A percentile compares a stretch with the other conserved stretches of the same genome.
These are phyloP conservation scores for Phytopythium delawarense DNA, from an alignment of 352 stramenopile genomes.

Conservation along the genomic window DNA sequence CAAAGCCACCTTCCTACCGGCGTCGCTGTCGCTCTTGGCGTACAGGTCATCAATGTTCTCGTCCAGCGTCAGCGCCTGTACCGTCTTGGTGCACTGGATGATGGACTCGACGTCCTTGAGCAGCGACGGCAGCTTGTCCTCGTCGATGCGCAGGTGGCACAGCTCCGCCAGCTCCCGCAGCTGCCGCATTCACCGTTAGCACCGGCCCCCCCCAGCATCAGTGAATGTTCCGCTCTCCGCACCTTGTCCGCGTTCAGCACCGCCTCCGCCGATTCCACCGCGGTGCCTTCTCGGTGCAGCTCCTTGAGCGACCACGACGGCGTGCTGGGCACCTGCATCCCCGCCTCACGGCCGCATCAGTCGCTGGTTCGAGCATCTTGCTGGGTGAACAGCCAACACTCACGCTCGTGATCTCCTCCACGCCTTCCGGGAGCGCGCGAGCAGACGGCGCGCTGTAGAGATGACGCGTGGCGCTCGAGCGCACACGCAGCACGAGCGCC, in stretches of 20 bases:
- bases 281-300: slow-evolving; percentile 56
- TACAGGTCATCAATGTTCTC: slow-evolving; percentile 86
- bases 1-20: slow-evolving; percentile 17
- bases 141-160: slow-evolving; percentile 76
- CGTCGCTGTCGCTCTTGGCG: slow-evolving; percentile 51
- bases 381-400: background rate
- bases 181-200: slow-evolving; percentile 18
- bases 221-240: slow-evolving; percentile 2
- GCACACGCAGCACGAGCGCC: slow-evolving; percentile 5
- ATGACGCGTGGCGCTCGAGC: slow-evolving; percentile 5
- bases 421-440: slow-evolving; percentile 34
- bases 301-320: slow-evolving; percentile 81
- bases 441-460: slow-evolving; percentile 12
- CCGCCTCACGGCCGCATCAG: background rate
- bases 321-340: slow-evolving; percentile 48
- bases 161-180: slow-evolving; percentile 75
- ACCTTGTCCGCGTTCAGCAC: slow-evolving; percentile 59
- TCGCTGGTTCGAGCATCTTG: background rate
- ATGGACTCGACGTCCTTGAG: slow-evolving; percentile 84
- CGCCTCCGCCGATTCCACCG: slow-evolving; percentile 31
- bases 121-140: slow-evolving; percentile 61
- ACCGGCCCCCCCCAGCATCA: too few relatives aligned
- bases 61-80: slow-evolving; percentile 76
- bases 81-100: slow-evolving; percentile 85
- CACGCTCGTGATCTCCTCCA: slow-evolving; percentile 56